phyloP scores from a whole-genome alignment of 2,329 filamentous ascomycete genomes.

The Tolypocladium guangdongense region DNA sequence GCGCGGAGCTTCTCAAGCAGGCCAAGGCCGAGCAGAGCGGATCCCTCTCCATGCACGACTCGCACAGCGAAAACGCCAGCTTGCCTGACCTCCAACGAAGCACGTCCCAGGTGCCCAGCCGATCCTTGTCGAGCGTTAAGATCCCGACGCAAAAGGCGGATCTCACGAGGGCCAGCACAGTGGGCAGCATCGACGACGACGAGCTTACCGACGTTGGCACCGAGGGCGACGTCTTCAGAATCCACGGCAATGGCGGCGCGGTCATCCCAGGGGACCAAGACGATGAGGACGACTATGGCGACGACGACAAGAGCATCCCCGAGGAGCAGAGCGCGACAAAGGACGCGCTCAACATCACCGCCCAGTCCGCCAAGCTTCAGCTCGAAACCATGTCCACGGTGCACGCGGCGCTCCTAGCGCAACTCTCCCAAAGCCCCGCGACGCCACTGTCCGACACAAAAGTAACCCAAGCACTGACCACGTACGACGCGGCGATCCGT shows the following conservation, averaged over 20 bases:
- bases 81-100: conserved; percentile 31
- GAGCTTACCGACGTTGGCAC: conserved; percentile 37
- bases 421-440: conserved; percentile 54
- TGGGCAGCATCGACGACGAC: conserved; percentile 41
- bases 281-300: conserved; percentile 63
- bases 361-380: conserved; percentile 86
- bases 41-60: conserved; percentile 33
- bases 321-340: conserved; percentile 67
- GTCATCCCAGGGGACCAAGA: conserved; percentile 28
- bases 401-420: conserved; percentile 65
- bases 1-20: conserved; percentile 64
- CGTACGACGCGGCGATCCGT: conserved; percentile 82
- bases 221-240: conserved; percentile 29
- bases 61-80: conserved; percentile 42
- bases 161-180: conserved; percentile 29
- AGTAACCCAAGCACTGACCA: conserved; percentile 64
- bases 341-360: conserved; percentile 94
- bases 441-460: conserved; percentile 66
- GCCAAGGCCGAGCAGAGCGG: conserved; percentile 66
- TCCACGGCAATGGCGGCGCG: conserved; percentile 22
- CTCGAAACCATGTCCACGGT: conserved; percentile 83
- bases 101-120: conserved; percentile 31
- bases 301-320: conserved; percentile 64
- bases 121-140: conserved; percentile 16
- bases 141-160: conserved; percentile 22